phyloP scores from a whole-genome alignment of 805 yeast species.

The Saccharomycopsis selenospora region DNA sequence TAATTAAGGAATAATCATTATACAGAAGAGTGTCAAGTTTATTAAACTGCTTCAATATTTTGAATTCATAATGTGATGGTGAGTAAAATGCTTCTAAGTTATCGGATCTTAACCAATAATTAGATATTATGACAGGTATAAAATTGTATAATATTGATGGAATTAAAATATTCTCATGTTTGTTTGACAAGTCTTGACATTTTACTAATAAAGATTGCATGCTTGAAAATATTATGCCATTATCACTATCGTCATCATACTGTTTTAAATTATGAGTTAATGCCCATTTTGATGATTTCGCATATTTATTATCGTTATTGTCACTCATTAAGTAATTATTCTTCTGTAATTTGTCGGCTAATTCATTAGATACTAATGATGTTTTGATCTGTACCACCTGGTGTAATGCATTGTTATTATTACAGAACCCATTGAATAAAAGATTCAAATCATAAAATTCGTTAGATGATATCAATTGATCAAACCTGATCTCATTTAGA shows the following conservation, averaged over 20 bases:
- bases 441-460: constrained; percentile 12
- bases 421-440: constrained; percentile 1
- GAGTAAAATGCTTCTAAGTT: neutral
- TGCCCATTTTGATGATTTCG: too few relatives aligned
- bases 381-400: neutral
- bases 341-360: too few relatives aligned
- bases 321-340: too few relatives aligned
- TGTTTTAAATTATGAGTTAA: neutral
- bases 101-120: neutral
- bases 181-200: neutral
- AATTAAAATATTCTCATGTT: neutral
- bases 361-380: too few relatives aligned
- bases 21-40: neutral
- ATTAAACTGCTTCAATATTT: neutral
- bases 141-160: constrained; percentile 9
- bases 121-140: constrained; percentile 9
- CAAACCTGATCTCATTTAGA: neutral
- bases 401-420: neutral
- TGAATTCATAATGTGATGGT: constrained; percentile 1
- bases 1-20: neutral
- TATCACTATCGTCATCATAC: neutral
- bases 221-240: neutral
- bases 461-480: neutral
- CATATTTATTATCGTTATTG: too few relatives aligned
- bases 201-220: constrained; percentile 5